A percentile compares a stretch with the other conserved stretches of the same genome.
phyloP scores from a whole-genome alignment of 768 basidiomycete species.

The Cyclocybe aegerita region DNA sequence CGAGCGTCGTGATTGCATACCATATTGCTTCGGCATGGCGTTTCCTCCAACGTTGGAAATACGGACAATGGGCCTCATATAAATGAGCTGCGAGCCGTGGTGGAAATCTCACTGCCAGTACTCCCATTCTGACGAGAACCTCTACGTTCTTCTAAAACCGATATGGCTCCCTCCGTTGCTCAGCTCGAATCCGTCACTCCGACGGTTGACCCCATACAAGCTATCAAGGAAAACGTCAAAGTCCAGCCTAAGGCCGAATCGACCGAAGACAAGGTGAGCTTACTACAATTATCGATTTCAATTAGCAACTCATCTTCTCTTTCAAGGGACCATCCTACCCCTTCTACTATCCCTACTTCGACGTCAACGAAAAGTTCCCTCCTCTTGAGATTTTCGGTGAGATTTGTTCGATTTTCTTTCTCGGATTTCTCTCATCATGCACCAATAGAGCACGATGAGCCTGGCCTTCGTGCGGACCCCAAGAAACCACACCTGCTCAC shows the following conservation, averaged over 20 bases:
- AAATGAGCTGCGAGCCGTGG: not conserved
- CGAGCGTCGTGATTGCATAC: conserved; percentile 18
- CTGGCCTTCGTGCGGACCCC: conserved; percentile 47
- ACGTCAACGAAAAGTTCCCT: conserved; percentile 48
- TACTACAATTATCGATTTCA: not conserved
- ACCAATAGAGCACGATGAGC: conserved; percentile 37
- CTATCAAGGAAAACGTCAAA: conserved; percentile 13
- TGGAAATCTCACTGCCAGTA: too few species aligned
- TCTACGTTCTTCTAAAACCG: not conserved
- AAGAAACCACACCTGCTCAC: conserved; percentile 50
- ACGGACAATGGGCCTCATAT: not conserved
- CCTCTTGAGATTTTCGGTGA: conserved; percentile 47
- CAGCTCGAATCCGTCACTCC: conserved; percentile 14
- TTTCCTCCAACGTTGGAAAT: not conserved
- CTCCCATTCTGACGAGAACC: too few species aligned
- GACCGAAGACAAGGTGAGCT: conserved; percentile 13
- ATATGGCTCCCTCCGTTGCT: conserved; percentile 32
- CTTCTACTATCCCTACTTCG: conserved; percentile 47
- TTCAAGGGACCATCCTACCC: conserved; percentile 43
- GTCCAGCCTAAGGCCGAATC: conserved; percentile 8
- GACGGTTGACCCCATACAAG: conserved; percentile 13
- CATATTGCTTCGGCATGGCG: conserved; percentile 23
- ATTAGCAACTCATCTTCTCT: not conserved
- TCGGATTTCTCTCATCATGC: conserved; percentile 1
- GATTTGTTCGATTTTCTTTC: conserved; percentile 2